A percentile compares a stretch with the other conserved stretches of the same genome.
These are phyloP conservation scores for Styphnolobium japonicum DNA, from an alignment of 306 rosid genomes.

Conservation along the genomic window DNA sequence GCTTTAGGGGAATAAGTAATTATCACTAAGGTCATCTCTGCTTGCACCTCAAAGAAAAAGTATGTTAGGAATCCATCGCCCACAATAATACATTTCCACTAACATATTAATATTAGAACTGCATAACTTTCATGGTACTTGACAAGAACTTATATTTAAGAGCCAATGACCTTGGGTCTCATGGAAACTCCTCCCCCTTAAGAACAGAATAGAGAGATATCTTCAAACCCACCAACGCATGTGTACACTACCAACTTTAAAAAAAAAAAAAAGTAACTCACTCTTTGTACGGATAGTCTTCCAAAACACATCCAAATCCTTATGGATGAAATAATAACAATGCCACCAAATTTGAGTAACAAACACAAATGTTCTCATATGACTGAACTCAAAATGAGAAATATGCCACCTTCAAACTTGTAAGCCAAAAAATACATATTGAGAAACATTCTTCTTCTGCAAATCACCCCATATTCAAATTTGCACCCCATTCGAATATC, in stretches of 20 bases:
- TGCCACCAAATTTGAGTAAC: neutral
- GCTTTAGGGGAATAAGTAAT: constrained; percentile 7
- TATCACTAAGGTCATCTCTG: neutral
- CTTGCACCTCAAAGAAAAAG: neutral
- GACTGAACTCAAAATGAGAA: neutral
- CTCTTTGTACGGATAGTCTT: neutral
- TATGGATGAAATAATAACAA: neutral
- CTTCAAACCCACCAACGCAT: neutral
- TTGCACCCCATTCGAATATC: neutral
- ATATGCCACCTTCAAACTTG: neutral
- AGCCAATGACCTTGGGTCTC: neutral
- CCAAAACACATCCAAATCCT: neutral
- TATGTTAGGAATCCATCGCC: neutral
- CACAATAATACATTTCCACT: neutral
- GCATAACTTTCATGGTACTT: neutral
- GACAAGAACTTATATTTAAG: neutral
- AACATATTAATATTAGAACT: neutral
- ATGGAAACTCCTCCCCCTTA: neutral
- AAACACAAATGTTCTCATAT: neutral
- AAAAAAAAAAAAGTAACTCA: neutral
- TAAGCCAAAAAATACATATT: neutral
- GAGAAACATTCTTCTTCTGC: neutral
- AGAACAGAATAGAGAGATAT: neutral
- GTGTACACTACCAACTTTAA: too few species aligned
- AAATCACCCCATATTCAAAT: neutral